Percentiles rank a stretch among this genome's conserved stretches.
These are phyloP conservation scores for Viola pubescens DNA, from an alignment of 441 rosid species.

Conservation along the genomic window DNA sequence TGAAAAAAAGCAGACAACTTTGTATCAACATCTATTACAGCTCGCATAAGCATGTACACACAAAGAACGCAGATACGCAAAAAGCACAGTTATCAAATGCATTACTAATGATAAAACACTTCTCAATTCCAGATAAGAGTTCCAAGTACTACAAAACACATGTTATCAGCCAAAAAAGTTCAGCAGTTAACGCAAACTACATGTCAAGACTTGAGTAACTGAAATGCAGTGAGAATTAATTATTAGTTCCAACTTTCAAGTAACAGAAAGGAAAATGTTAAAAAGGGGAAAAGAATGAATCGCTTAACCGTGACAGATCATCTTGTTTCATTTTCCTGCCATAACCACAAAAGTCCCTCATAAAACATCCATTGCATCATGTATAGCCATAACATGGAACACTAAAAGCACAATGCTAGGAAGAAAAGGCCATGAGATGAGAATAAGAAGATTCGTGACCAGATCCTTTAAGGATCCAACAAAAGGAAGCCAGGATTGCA, in stretches of 20 bases:
- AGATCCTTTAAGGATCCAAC: not conserved
- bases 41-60: no score
- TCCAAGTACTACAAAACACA: no score
- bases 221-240: not conserved
- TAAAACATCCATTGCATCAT: not conserved
- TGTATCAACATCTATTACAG: no score
- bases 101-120: no score
- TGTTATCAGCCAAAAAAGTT: no score
- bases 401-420: not conserved
- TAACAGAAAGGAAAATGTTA: not conserved
- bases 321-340: not conserved
- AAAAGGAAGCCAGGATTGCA: constrained; percentile 12
- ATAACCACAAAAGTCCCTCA: not conserved
- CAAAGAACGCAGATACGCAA: no score
- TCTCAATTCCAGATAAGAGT: no score
- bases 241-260: not conserved
- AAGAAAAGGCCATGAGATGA: not conserved
- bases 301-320: no score
- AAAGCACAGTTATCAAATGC: no score
- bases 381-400: not conserved
- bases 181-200: not conserved
- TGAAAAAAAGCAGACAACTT: no score
- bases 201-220: not conserved
- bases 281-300: no score
- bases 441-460: not conserved